phyloP scores from a whole-genome alignment of 352 stramenopile genomes.

The Phytopythium mirpurense region DNA sequence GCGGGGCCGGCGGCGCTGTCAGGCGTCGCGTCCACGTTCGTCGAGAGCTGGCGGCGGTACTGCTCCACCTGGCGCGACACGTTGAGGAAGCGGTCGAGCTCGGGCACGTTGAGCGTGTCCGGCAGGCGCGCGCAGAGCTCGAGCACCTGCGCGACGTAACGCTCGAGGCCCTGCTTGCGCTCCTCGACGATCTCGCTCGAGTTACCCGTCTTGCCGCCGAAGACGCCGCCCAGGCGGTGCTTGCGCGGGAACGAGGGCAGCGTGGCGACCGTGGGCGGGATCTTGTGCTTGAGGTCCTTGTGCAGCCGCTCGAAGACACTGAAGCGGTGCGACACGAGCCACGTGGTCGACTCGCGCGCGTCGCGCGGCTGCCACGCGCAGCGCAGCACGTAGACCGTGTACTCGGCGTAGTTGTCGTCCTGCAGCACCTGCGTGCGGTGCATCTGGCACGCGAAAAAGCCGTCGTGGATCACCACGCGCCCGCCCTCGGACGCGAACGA shows the following conservation, averaged over 20 bases:
- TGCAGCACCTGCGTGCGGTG: conserved; percentile 81
- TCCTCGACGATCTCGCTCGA: conserved; percentile 84
- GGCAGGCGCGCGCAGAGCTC: conserved; percentile 78
- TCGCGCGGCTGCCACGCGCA: conserved; percentile 81
- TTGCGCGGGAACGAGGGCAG: conserved; percentile 77
- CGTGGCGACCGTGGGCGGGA: conserved; percentile 50
- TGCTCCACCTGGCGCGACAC: conserved; percentile 84
- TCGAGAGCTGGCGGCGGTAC: conserved; percentile 65
- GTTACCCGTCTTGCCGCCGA: conserved; percentile 82
- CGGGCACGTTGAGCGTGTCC: conserved; percentile 73
- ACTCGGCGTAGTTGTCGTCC: conserved; percentile 87
- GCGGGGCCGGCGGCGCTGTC: conserved; percentile 17
- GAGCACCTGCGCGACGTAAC: conserved; percentile 78
- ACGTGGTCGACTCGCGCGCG: conserved; percentile 38
- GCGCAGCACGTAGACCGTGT: conserved; percentile 86
- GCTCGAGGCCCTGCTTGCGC: conserved; percentile 75
- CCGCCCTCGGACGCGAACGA: conserved; percentile 77
- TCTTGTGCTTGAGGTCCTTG: conserved; percentile 76
- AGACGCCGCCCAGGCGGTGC: conserved; percentile 78
- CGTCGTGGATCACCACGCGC: conserved; percentile 79
- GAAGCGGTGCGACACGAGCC: conserved; percentile 71
- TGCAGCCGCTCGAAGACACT: conserved; percentile 67
- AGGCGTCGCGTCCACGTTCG: conserved; percentile 13
- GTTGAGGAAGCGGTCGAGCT: conserved; percentile 85
- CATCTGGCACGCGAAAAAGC: conserved; percentile 83